Evolutionary conservation across 106 monocot genomes (phyloP), one percentile per base, ranked within the genome.

Genomic region (Dendrobium huoshanense): DNA sequence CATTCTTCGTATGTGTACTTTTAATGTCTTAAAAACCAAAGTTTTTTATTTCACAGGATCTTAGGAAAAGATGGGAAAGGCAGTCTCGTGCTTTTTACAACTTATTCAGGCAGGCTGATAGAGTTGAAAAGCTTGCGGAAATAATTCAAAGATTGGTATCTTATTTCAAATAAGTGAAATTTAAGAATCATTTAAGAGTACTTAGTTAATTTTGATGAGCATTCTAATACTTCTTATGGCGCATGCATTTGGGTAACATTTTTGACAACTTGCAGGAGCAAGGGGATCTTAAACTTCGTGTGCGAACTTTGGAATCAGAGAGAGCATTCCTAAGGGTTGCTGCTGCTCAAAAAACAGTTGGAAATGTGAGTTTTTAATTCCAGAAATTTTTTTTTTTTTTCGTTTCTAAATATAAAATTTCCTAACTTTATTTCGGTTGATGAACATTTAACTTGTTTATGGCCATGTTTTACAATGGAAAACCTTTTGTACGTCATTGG

Each of bases 271-370:
- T 78, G 74, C 83, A 98, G 98, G 98, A 98, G 82, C 91, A 98
- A 95, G 98, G 98, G 78, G 98, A 98, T 84, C 89, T 98, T 55
- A 98, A 98, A 83, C 91, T 98, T 27, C 94, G 98, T 44, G 98
- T 98, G 8, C 90, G 98, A 75, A 81, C 87, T 75, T 84, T 98
- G 80, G 98, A 98, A 85, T 91, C 95, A 72, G 98, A 98, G 79
- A 91, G 98, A 86, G 88, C 94, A 70, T 98, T 98, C 77, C 82
- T 92, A 81, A 92, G 98, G 87, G 98, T 95, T 85, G 91, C 92
- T 40, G 83, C 88, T 75, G 88, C 91, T 25, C 98, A 98, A 82
- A 91, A 83, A 79, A 95, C 88, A 67, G 82, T 98, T 78, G 98
- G 98, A 82, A 89, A 88, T 84, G 98, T 98, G 82, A 92, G 97